Base-by-base conservation (phyloP, 495 filamentous ascomycete species). In the Neurospora pannonica region DNA sequence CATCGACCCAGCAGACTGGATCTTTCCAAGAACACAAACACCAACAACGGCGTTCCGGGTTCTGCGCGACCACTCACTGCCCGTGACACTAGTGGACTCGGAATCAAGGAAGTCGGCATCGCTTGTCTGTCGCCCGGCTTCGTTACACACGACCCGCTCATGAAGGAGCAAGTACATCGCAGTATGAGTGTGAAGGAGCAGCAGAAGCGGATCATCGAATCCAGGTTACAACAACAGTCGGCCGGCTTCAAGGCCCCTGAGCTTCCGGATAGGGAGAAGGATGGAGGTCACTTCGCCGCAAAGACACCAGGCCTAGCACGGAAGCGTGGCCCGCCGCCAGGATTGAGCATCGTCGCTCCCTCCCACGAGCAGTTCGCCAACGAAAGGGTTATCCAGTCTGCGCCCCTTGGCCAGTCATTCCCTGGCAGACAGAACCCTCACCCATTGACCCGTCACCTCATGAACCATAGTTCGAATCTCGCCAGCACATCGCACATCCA, bases 61-160 rank as follows among this genome's bases (percentile, higher is more conserved):
- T 79, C 91, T 3, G 93, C 89, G 46, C 90, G 92, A 31, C 94
- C 92, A 36, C 86, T 97, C 83, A 96, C 93, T 7, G 90, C 91
- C 38, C 90, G 91, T 70, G 93, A 95, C 13, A 75, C 40, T 75
- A 88, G 72, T 37, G 91, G 91, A 11, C 83, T 95, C 19, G 91
- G 83, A 24, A 95, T 98, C 83, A 94, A 97, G 78, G 92, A 97
- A 80, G 93, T 99, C 17, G 96, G 96, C 60, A 87, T 98, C 73
- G 95, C 95, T 31, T 99, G 96, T 78, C 85, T 99, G 71, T 98
- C 95, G 17, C 96, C 96, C 0, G 96, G 96, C 36, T 98, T 99
- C 80, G 90, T 94, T 70, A 98, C 96, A 2, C 91, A 98, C 76
- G 95, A 99, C 83, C 96, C 96, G n/a, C 87, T 91, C 15, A 97